Base-by-base conservation (phyloP, 495 filamentous ascomycete species). In the Durotheca rogersii region DNA sequence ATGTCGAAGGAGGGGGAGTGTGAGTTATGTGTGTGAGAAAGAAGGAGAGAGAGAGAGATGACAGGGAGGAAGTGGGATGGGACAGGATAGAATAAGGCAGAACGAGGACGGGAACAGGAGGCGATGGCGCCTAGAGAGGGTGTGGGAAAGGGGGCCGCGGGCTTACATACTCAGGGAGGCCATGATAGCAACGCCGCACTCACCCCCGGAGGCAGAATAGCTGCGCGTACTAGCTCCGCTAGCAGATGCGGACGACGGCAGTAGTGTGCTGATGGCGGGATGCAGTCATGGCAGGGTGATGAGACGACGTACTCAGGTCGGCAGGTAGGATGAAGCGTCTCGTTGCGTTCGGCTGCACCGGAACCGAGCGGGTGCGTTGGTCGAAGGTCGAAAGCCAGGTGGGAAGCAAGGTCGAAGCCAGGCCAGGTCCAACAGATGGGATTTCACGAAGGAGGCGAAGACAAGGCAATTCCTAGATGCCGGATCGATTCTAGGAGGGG, bases 161-260 rank as follows among this genome's bases (percentile, higher is more conserved):
- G 55, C 48, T 62, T 62, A 65, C 62, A 60, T 62, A 65, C 62
- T 62, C 41, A 65, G 58, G 38, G 62, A 60, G 37, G 62, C 56
- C 62, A 65, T 65, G 53, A 47, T 54, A 48, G 37, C 41, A 51
- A 31, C 60, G 56, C 44, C 46, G 59, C 48, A 62, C 59, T 62
- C 55, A 59, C 52, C 58, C 58, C 55, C 41, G 42, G 46, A 37
- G 53, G 51, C 44, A 48, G 44, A 43, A 31, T 37, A 16, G 16
- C 50, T 51, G 36, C 40, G 47, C 54, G 53, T 58, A 47, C 54
- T 54, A 60, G 23, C 54, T 61, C 40, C 39, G 52, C 31, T 37
- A 62, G 41, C 54, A 39, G 41, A 47, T 54, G 49, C 38, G 48
- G 52, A 60, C 31, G 36, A 37, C 19, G 39, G 25, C 35, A 37